phyloP scores from a whole-genome alignment of 306 rosid genomes.

The Clitoria ternatea region DNA sequence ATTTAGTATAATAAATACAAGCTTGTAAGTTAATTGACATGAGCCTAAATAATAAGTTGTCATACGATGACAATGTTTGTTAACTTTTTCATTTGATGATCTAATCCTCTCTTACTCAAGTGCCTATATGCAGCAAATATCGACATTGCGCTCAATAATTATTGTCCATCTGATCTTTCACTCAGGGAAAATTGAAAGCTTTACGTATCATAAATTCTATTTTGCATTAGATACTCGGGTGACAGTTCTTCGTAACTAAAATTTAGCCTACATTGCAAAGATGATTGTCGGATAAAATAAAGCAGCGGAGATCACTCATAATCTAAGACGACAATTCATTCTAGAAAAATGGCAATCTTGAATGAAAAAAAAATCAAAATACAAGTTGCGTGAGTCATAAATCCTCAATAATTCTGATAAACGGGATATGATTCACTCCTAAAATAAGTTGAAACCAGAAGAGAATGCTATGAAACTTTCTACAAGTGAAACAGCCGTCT shows the following conservation, averaged over 20 bases:
- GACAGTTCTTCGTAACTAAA: neutral
- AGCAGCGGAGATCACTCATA: neutral
- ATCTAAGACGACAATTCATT: neutral
- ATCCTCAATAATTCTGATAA: neutral
- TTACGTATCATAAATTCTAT: neutral
- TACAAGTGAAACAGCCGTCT: constrained; percentile 12
- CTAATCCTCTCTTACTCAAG: neutral
- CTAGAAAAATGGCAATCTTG: neutral
- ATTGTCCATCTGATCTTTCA: neutral
- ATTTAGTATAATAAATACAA: neutral
- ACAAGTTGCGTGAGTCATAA: neutral
- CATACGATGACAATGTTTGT: neutral
- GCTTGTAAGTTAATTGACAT: neutral
- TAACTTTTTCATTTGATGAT: neutral
- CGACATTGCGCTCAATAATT: neutral
- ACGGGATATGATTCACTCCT: neutral
- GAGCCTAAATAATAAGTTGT: neutral
- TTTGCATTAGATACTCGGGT: neutral
- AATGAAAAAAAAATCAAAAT: neutral
- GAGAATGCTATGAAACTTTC: constrained; percentile 1
- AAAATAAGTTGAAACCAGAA: neutral
- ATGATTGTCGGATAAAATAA: neutral
- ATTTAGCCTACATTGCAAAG: neutral
- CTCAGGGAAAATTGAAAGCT: neutral
- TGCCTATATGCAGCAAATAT: neutral